Evolutionary conservation across 2,329 filamentous ascomycete species (phyloP).

Genomic region (Neopestalotiopsis sp.): DNA sequence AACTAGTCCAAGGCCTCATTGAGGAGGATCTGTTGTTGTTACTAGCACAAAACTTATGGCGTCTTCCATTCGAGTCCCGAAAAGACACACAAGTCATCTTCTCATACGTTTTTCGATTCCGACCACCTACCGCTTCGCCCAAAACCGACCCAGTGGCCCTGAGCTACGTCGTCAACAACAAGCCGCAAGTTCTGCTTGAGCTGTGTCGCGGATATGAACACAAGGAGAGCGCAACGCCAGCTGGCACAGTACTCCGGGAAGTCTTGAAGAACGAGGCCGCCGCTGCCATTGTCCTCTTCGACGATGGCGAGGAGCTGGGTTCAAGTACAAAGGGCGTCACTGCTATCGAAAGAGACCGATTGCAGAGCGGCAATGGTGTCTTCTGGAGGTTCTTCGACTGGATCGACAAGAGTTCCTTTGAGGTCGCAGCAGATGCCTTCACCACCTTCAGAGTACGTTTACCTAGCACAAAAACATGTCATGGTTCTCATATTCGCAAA

Average conservation of each 20-base stretch:
- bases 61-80: constrained; percentile 91
- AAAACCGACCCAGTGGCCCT: constrained; percentile 82
- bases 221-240: constrained; percentile 89
- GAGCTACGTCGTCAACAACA: constrained; percentile 84
- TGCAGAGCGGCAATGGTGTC: constrained; percentile 80
- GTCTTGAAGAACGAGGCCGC: constrained; percentile 89
- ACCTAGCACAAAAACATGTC: not conserved
- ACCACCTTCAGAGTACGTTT: constrained; percentile 86
- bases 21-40: constrained; percentile 88
- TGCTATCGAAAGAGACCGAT: constrained; percentile 76
- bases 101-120: constrained; percentile 92
- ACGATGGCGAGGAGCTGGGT: constrained; percentile 76
- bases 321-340: constrained; percentile 78
- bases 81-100: constrained; percentile 97
- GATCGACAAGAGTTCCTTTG: constrained; percentile 96
- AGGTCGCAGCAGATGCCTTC: constrained; percentile 96
- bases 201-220: constrained; percentile 89
- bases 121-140: constrained; percentile 69
- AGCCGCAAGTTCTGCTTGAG: constrained; percentile 86
- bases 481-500: too few relatives aligned
- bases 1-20: constrained; percentile 83
- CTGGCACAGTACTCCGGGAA: constrained; percentile 87
- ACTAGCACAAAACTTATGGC: constrained; percentile 81
- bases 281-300: constrained; percentile 89
- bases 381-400: constrained; percentile 98